Conservation (phyloP, 2,329 filamentous ascomycete genomes). For the Claviceps maximensis region DNA sequence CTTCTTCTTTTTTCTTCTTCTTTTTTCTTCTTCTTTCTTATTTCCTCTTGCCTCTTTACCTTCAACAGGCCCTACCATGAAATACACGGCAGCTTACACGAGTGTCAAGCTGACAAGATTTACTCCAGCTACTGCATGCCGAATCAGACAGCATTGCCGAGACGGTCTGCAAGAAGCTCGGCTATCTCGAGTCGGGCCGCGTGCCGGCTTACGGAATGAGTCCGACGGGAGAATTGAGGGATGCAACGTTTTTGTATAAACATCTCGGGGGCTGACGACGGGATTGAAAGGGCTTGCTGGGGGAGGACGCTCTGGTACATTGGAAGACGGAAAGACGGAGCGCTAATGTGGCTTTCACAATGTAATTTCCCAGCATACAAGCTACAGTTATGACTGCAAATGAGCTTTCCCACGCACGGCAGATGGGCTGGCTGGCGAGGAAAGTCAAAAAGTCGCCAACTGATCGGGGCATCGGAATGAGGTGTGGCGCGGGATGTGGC, state of each 20-base stretch:
- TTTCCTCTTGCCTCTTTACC: not conserved
- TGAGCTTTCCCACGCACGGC: no score
- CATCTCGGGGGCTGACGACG: slow-evolving; percentile 22
- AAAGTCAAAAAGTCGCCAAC: no score
- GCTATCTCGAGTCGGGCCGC: slow-evolving; percentile 40
- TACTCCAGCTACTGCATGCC: slow-evolving; percentile 35
- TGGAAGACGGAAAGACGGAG: not conserved
- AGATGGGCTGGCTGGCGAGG: no score
- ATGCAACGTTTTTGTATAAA: slow-evolving; percentile 47
- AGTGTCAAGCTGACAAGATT: not conserved
- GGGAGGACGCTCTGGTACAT: not conserved
- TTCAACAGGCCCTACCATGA: no score
- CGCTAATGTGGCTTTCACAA: not conserved
- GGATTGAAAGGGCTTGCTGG: not conserved
- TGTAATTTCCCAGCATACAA: not conserved
- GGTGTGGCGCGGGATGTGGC: no score
- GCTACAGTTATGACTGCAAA: no score
- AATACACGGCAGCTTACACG: no score
- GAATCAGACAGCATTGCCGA: slow-evolving; percentile 40
- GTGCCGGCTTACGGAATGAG: slow-evolving; percentile 40
- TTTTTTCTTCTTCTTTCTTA: not conserved
- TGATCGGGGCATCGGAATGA: no score
- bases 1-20: not conserved
- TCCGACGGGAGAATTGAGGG: slow-evolving; percentile 34
- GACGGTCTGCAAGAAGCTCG: slow-evolving; percentile 39